phyloP scores from a whole-genome alignment of 768 basidiomycete genomes.

The Tricholoma matsutake region DNA sequence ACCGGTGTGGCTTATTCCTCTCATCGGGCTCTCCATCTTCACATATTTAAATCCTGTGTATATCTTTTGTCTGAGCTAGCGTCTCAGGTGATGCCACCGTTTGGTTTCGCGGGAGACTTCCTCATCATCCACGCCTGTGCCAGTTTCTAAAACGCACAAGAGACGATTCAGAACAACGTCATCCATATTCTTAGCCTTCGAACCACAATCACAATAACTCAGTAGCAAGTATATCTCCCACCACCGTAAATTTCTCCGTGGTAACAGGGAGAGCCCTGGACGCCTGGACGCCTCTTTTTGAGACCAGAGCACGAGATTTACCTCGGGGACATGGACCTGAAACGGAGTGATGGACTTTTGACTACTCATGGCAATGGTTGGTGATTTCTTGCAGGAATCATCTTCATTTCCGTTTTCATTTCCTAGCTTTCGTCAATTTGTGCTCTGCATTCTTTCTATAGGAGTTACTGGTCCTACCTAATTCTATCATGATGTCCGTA shows the following conservation, averaged over 20 bases:
- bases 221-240: slow-evolving; percentile 54
- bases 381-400: not conserved
- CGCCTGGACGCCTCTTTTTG: slow-evolving; percentile 62
- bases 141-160: slow-evolving; percentile 16
- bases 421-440: too few relatives aligned
- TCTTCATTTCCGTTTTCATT: too few relatives aligned
- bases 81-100: too few relatives aligned
- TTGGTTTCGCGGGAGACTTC: too few relatives aligned
- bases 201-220: slow-evolving; percentile 16
- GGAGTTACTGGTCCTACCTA: too few relatives aligned
- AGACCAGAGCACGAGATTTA: slow-evolving; percentile 74
- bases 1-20: not conserved
- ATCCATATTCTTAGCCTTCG: slow-evolving; percentile 53
- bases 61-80: not conserved
- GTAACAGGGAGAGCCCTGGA: slow-evolving; percentile 44
- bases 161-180: slow-evolving; percentile 49
- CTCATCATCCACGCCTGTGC: slow-evolving; percentile 18
- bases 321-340: slow-evolving; percentile 66
- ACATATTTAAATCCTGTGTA: not conserved
- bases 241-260: slow-evolving; percentile 66
- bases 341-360: slow-evolving; percentile 15
- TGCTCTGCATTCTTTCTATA: too few relatives aligned
- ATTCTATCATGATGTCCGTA: too few relatives aligned
- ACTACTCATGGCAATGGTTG: slow-evolving; percentile 11
- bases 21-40: not conserved